phyloP scores from a whole-genome alignment of 352 stramenopile species.

The Elongisporangium undulatum region DNA sequence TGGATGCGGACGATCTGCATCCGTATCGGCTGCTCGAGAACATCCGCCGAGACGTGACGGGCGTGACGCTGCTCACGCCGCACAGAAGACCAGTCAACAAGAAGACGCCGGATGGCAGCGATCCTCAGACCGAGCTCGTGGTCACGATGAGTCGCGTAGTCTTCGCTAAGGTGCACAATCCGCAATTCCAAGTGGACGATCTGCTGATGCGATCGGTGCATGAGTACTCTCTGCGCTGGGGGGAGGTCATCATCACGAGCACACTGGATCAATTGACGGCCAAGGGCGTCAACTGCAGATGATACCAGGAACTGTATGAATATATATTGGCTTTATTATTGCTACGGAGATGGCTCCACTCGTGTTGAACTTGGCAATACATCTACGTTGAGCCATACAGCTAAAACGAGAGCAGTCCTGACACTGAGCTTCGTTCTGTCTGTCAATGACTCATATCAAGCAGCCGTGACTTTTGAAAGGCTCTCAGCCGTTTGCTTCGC shows the following conservation, averaged over 20 bases:
- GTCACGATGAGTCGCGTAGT: conserved; percentile 21
- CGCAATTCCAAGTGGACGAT: conserved; percentile 13
- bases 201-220: conserved; percentile 12
- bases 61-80: conserved; percentile 15
- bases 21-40: conserved; percentile 21
- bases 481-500: too few relatives aligned
- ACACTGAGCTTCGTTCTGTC: too few relatives aligned
- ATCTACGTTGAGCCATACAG: too few relatives aligned
- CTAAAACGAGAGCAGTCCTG: too few relatives aligned
- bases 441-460: too few relatives aligned
- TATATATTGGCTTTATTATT: too few relatives aligned
- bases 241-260: conserved; percentile 12
- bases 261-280: not conserved
- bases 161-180: conserved; percentile 17
- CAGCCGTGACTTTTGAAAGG: too few relatives aligned
- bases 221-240: conserved; percentile 17
- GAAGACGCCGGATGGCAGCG: not conserved
- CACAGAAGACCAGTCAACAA: conserved; percentile 4
- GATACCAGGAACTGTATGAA: not conserved
- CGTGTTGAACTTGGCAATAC: too few relatives aligned
- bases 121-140: conserved; percentile 14
- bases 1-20: conserved; percentile 29
- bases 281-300: conserved; percentile 9
- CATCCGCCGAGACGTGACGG: conserved; percentile 23
- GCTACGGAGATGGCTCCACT: too few relatives aligned